Conservation (phyloP, 352 stramenopile species). For the Peronosclerospora sorghi region DNA sequence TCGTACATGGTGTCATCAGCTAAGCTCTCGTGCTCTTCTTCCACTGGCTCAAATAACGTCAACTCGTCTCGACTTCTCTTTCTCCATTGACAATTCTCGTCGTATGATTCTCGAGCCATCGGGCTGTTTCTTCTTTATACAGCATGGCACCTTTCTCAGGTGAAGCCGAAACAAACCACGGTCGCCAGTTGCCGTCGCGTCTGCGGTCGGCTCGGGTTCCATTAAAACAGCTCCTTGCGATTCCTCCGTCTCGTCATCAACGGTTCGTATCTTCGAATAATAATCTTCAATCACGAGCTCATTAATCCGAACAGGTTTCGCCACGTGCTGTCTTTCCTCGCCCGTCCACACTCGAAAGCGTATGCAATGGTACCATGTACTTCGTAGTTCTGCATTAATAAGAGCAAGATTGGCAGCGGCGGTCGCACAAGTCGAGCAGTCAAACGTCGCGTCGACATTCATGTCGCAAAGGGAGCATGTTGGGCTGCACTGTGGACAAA, state of each 20-base stretch:
- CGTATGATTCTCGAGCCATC: conserved; percentile 55
- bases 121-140: conserved; percentile 44
- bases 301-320: conserved; percentile 50
- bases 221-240: conserved; percentile 49
- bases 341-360: too few species aligned
- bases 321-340: conserved; percentile 29
- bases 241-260: conserved; percentile 9
- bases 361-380: too few species aligned
- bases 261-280: conserved; percentile 32
- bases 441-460: too few species aligned
- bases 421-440: too few species aligned
- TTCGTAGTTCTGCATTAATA: too few species aligned
- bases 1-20: conserved; percentile 4
- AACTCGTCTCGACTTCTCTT: conserved; percentile 12
- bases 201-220: conserved; percentile 16
- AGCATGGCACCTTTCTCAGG: conserved; percentile 30
- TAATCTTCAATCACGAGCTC: conserved; percentile 84
- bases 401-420: too few species aligned
- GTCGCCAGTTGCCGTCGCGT: conserved; percentile 15
- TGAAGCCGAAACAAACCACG: conserved; percentile 57
- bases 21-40: conserved; percentile 20
- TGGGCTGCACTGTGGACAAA: too few species aligned
- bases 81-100: conserved; percentile 7
- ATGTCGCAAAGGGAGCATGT: too few species aligned
- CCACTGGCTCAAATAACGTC: conserved; percentile 33